Conservation (phyloP, 139 green algal genomes). For the Picochlorum sp. region DNA sequence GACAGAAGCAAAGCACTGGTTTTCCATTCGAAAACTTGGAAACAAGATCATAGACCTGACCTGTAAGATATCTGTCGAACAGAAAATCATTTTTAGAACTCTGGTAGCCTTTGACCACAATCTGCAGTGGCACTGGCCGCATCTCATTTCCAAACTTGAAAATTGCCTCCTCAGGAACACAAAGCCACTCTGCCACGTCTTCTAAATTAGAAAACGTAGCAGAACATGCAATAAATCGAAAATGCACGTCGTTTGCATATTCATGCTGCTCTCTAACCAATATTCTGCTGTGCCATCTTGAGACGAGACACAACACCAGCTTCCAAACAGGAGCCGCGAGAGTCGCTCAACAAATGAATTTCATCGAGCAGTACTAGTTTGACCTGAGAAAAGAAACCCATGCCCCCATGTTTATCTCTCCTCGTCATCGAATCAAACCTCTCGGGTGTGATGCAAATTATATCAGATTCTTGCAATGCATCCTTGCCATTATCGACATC, state of each 20-base stretch:
- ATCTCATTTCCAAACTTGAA: constrained; percentile 79
- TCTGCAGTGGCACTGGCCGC: constrained; percentile 73
- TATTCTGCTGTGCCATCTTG: constrained; percentile 57
- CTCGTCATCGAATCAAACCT: constrained; percentile 74
- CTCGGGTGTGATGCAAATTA: constrained; percentile 75
- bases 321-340: constrained; percentile 66
- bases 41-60: constrained; percentile 60
- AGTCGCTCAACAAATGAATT: constrained; percentile 80
- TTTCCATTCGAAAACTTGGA: constrained; percentile 56
- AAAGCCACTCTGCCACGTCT: constrained; percentile 69
- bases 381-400: constrained; percentile 61
- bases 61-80: constrained; percentile 75
- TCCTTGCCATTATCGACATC: constrained; percentile 34
- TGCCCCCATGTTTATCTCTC: constrained; percentile 36
- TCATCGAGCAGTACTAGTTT: constrained; percentile 82
- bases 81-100: constrained; percentile 59
- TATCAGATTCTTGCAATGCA: constrained; percentile 58
- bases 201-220: constrained; percentile 77
- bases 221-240: constrained; percentile 77
- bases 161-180: constrained; percentile 28
- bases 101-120: constrained; percentile 62
- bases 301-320: constrained; percentile 72
- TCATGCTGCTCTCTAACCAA: constrained; percentile 36
- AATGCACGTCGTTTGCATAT: not conserved
- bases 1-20: constrained; percentile 90